A percentile compares a stretch with the other conserved stretches of the same genome.
Evolutionary conservation across 495 filamentous ascomycete species (phyloP).

Genomic region (Penicillium malachiteum): DNA sequence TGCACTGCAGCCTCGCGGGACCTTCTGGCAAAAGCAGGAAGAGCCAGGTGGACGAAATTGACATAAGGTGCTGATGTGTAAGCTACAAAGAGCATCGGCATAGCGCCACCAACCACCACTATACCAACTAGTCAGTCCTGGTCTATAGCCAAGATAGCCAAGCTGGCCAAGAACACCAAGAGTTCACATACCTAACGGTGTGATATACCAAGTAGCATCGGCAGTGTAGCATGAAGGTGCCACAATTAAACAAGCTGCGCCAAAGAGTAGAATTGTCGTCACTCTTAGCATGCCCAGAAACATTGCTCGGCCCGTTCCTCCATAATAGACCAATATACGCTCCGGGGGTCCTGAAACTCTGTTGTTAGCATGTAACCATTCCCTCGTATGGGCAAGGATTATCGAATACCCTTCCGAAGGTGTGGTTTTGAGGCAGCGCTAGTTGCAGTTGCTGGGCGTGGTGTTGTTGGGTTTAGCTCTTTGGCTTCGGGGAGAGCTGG

Average conservation of each 20-base stretch:
- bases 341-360: constrained; percentile 46
- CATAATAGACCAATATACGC: constrained; percentile 68
- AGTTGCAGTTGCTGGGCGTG: constrained; percentile 14
- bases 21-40: constrained; percentile 67
- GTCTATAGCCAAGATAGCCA: not conserved
- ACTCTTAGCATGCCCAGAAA: constrained; percentile 69
- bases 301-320: constrained; percentile 62
- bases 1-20: constrained; percentile 65
- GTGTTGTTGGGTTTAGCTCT: constrained; percentile 7
- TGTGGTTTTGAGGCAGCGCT: constrained; percentile 23
- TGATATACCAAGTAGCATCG: constrained; percentile 45
- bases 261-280: constrained; percentile 68
- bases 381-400: not conserved
- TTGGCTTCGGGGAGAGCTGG: constrained; percentile 20
- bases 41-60: constrained; percentile 65
- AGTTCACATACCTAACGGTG: constrained; percentile 43
- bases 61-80: constrained; percentile 69
- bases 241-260: constrained; percentile 58
- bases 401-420: constrained; percentile 31
- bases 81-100: constrained; percentile 66
- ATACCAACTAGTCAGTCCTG: constrained; percentile 3
- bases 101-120: constrained; percentile 59
- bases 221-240: constrained; percentile 57
- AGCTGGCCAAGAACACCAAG: not conserved
- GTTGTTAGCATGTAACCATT: not conserved